Percentiles rank a stretch among this genome's conserved stretches.
These are phyloP conservation scores for Pythium phragmitis DNA, from an alignment of 352 stramenopile species.

Conservation along the genomic window DNA sequence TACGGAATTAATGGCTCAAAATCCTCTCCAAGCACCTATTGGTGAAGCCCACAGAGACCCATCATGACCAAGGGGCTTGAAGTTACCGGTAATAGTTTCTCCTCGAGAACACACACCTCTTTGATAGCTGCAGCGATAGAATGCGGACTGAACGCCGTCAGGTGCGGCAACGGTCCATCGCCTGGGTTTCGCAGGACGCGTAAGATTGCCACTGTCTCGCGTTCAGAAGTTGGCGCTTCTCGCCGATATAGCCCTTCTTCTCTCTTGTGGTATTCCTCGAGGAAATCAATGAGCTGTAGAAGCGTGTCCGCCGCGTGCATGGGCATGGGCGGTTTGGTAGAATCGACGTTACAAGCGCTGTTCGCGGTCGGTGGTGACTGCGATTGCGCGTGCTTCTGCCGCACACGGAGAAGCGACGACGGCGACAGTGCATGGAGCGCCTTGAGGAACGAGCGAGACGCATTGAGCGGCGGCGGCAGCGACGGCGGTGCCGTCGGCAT, in stretches of 20 bases:
- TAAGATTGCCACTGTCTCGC: conserved; percentile 30
- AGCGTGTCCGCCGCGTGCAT: conserved; percentile 36
- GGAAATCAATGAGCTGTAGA: conserved; percentile 40
- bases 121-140: conserved; percentile 47
- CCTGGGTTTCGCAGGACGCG: conserved; percentile 5
- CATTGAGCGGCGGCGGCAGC: conserved; percentile 11
- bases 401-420: conserved; percentile 8
- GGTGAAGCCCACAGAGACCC: too few species aligned
- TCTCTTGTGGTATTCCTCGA: conserved; percentile 41
- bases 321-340: conserved; percentile 28
- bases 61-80: neutral
- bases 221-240: conserved; percentile 27
- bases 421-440: conserved; percentile 24
- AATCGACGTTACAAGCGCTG: neutral
- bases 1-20: conserved; percentile 49
- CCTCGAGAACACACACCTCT: conserved; percentile 22
- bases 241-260: conserved; percentile 56
- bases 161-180: conserved; percentile 29
- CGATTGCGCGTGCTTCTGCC: conserved; percentile 6
- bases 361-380: neutral
- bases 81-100: neutral
- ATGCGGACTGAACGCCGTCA: conserved; percentile 42
- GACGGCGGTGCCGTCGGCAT: conserved; percentile 11
- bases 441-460: conserved; percentile 14
- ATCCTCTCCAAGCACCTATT: conserved; percentile 35